These are phyloP conservation scores for Fragilaria radians DNA, from an alignment of 108 stramenopile genomes.

Conservation along the genomic window DNA sequence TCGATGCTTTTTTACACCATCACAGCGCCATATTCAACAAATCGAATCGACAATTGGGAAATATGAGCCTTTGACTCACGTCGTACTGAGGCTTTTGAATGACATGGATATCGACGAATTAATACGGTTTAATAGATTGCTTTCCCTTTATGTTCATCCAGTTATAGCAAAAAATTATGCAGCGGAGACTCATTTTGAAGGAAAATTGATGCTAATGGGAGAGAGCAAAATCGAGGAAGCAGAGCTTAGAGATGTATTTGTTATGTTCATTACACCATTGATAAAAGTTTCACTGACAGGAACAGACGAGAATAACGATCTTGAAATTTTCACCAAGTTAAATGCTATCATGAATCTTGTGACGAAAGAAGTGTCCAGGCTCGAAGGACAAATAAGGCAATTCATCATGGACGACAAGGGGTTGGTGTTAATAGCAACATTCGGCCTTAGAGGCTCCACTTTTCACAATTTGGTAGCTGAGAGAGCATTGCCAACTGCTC, in stretches of 20 bases:
- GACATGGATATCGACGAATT: background rate
- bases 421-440: conserved; percentile 61
- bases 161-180: conserved; percentile 16
- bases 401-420: conserved; percentile 49
- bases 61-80: background rate
- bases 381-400: conserved; percentile 35
- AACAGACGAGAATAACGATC: conserved; percentile 24
- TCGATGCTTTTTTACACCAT: no score
- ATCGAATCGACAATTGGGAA: conserved; percentile 24
- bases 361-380: conserved; percentile 12
- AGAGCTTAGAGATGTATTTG: conserved; percentile 28
- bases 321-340: conserved; percentile 21
- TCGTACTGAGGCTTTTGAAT: background rate
- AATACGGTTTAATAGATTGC: conserved; percentile 12
- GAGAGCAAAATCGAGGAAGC: conserved; percentile 29
- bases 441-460: conserved; percentile 68
- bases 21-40: no score
- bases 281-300: conserved; percentile 14
- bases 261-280: conserved; percentile 21
- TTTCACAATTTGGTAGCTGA: conserved; percentile 67
- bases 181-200: conserved; percentile 25
- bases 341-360: conserved; percentile 43
- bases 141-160: conserved; percentile 37
- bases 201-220: conserved; percentile 15
- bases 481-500: conserved; percentile 52